Evolutionary conservation across 106 monocot genomes (phyloP), one percentile per base, ranked within the genome.

Genomic region (Acorus calamus): DNA sequence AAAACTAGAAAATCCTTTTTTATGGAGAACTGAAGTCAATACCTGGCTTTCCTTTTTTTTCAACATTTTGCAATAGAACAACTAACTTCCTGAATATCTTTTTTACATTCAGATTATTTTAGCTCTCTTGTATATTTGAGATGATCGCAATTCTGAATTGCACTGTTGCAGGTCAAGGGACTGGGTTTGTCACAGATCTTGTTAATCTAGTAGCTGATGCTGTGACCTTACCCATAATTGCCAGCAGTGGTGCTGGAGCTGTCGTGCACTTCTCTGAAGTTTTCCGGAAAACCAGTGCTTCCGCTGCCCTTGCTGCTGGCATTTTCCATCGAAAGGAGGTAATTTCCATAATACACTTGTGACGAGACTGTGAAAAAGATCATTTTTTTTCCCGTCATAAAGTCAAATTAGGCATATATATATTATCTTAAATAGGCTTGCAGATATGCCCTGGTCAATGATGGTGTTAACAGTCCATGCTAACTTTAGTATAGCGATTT

Each of bases 281-380:
- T 47, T 96, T 96, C 76, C 56, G 80, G 62, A 80, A 90, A 76
- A 96, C 94, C 45, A 81, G 68, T 73, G 94, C 94, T 65, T 94
- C 94, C 49, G 94, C 89, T 69, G 94, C 94, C 2, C 84, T 96
- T 71, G 94, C 94, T 67, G 94, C 94, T 46, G 94, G 94, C 48
- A 96, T 96, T 77, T 96, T 96, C 76, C 94, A 96, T 64, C 83
- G 94, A 13, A 90, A 87, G 55, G 94, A 96, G 89, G 94, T 90
- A 80, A 1, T 53, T 42, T 56, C 45, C 42, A 52, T 64, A 44
- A 46, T 46, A 49, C 13, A 41, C 52, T 52, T 5, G 12, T n/a
- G 11, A 49, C 5, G 5, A 3, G 28, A 11, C 7, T 6, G 44
- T 55, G 44, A 44, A 51, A 4, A 46, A 46, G 28, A 7, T 11